These are phyloP conservation scores for Ophiostoma triangulosporum DNA, from an alignment of 2,329 filamentous ascomycete genomes.

Conservation along the genomic window DNA sequence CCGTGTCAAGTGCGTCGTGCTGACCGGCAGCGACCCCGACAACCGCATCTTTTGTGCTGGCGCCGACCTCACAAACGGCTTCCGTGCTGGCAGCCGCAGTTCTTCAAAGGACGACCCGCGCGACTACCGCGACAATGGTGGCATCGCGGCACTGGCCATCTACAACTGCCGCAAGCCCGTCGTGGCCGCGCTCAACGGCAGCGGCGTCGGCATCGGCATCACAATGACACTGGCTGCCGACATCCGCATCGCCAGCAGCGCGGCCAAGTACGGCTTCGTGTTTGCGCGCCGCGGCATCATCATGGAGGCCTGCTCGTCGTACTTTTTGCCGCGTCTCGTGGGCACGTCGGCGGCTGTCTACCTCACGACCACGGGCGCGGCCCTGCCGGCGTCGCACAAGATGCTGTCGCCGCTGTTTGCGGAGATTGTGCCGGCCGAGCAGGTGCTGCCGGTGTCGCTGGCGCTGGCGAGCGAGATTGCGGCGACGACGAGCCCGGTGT, in stretches of 20 bases:
- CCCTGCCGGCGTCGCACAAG: constrained; percentile 37
- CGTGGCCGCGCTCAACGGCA: constrained; percentile 44
- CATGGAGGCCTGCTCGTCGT: constrained; percentile 60
- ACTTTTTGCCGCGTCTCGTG: constrained; percentile 57
- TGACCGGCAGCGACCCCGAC: constrained; percentile 35
- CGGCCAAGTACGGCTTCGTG: constrained; percentile 59
- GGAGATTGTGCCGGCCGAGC: constrained; percentile 45
- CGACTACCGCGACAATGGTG: constrained; percentile 36
- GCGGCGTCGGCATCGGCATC: constrained; percentile 46
- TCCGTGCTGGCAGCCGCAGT: constrained; percentile 11
- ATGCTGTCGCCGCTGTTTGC: constrained; percentile 51
- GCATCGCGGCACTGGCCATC: constrained; percentile 40
- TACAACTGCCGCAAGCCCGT: constrained; percentile 44
- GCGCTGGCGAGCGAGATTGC: constrained; percentile 51
- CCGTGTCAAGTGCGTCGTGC: constrained; percentile 39
- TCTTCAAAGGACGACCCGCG: constrained; percentile 14
- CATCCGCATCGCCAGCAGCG: constrained; percentile 37
- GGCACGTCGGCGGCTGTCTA: constrained; percentile 50
- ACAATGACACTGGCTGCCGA: constrained; percentile 46
- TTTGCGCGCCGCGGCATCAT: constrained; percentile 57
- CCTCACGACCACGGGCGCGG: constrained; percentile 52
- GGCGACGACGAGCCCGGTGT: constrained; percentile 49
- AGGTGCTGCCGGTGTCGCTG: constrained; percentile 51
- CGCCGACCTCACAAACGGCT: constrained; percentile 33
- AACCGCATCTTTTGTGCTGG: constrained; percentile 45